Evolutionary conservation across 2,329 filamentous ascomycete species (phyloP).

Genomic region (Diaporthe sp.): DNA sequence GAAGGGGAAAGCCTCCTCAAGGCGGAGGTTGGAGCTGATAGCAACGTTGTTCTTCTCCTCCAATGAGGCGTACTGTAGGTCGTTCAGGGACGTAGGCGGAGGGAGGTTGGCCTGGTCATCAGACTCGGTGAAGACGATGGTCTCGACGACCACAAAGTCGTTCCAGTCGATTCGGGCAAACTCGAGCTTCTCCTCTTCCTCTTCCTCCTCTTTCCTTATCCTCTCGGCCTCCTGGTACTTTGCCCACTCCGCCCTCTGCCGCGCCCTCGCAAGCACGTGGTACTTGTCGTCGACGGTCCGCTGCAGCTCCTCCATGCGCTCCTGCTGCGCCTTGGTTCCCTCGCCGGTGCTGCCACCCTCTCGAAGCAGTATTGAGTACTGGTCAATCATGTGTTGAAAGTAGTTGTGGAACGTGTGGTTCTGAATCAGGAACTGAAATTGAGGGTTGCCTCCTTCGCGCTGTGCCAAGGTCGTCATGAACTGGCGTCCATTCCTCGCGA

Average conservation of each 20-base stretch:
- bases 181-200: slow-evolving; percentile 81
- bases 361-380: slow-evolving; percentile 86
- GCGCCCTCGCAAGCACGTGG: slow-evolving; percentile 83
- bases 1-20: slow-evolving; percentile 95
- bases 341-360: slow-evolving; percentile 76
- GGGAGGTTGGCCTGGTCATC: slow-evolving; percentile 91
- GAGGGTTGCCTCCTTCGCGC: slow-evolving; percentile 88
- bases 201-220: slow-evolving; percentile 88
- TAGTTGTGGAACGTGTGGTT: slow-evolving; percentile 98
- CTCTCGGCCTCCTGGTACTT: slow-evolving; percentile 89
- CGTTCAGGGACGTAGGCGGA: slow-evolving; percentile 88
- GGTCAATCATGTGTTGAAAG: slow-evolving; percentile 92
- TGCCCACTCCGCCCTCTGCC: slow-evolving; percentile 87
- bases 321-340: slow-evolving; percentile 77
- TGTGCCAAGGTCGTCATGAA: slow-evolving; percentile 94
- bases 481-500: slow-evolving; percentile 90
- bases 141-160: slow-evolving; percentile 96
- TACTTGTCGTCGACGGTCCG: slow-evolving; percentile 84
- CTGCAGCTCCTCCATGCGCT: slow-evolving; percentile 79
- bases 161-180: slow-evolving; percentile 97
- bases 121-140: slow-evolving; percentile 89
- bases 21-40: slow-evolving; percentile 83
- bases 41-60: slow-evolving; percentile 96
- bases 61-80: slow-evolving; percentile 92
- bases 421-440: slow-evolving; percentile 95